Base-by-base conservation (phyloP, 2,329 filamentous ascomycete species). In the Aspergillus sergii region DNA sequence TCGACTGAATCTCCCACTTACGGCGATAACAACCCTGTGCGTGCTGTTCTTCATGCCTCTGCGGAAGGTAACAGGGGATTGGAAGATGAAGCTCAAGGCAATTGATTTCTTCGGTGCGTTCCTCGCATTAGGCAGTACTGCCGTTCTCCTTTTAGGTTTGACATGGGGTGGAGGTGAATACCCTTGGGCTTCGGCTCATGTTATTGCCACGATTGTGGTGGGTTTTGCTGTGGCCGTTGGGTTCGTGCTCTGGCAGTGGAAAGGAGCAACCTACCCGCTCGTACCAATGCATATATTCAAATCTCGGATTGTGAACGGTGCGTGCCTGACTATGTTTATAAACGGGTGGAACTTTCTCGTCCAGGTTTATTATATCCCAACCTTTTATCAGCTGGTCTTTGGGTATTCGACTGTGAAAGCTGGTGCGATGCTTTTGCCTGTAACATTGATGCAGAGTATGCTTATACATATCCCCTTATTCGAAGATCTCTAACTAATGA, bases 121-220 rank as follows among this genome's bases (percentile, higher is more conserved):
- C 2, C 74, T 86, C 0, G 80, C 83, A 8, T 73, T 86, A 7
- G 79, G 68, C 11, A 73, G 73, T 3, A 83, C 83, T 6, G 77
- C 80, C 0, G 72, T 85, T 1, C 69, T 86, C 2, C 77, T 86
- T 61, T 70, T 85, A 0, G 82, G 84, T 0, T 65, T 87, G 39
- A 85, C 85, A 2, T 89, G 87, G 86, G 87, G 86, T 28, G 88
- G 87, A 1, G 83, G 83, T 48, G 79, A 86, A 64, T 86, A 87
- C 65, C 69, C 80, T 0, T 89, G 87, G 87, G 72, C 79, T 1
- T 86, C 84, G 0, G 74, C 78, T 0, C 82, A 86, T 65, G 85
- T 88, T 14, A 80, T 89, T 53, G 79, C 78, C 0, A 84, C 86
- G 0, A 69, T 89, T 1, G 75, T 85, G 0, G 71, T 88, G 2